phyloP scores from a whole-genome alignment of 257 asterid genomes.

The Linaria vulgaris region DNA sequence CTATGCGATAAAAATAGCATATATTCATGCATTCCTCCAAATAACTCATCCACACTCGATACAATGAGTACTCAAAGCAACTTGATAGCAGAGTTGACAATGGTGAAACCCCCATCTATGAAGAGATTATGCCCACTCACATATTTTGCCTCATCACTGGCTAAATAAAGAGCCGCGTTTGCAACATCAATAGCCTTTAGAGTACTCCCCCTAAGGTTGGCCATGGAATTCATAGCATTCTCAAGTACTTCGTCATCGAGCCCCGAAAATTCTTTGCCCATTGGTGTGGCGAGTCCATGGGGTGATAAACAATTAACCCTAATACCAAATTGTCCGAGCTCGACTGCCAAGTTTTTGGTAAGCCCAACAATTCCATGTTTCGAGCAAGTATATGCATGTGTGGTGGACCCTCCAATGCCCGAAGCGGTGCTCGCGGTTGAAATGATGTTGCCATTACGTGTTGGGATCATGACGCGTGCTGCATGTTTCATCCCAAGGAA shows the following conservation, averaged over 20 bases:
- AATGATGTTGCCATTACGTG: constrained; percentile 41
- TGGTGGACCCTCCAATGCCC: constrained; percentile 28
- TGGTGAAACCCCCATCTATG: neutral
- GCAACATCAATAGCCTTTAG: constrained; percentile 22
- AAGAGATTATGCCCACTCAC: constrained; percentile 2
- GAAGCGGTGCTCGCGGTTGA: constrained; percentile 38
- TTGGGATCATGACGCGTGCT: constrained; percentile 44
- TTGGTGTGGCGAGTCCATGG: constrained; percentile 34
- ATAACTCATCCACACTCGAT: too few relatives aligned
- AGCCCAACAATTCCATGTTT: constrained; percentile 50
- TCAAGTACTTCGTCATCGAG: constrained; percentile 36
- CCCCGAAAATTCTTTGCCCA: constrained; percentile 30
- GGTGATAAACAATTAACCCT: constrained; percentile 63
- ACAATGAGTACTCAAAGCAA: neutral
- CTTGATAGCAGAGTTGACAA: neutral
- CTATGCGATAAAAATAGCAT: too few relatives aligned
- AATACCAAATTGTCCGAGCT: constrained; percentile 21
- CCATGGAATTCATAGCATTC: constrained; percentile 6
- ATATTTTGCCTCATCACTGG: neutral
- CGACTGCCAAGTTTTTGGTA: constrained; percentile 39
- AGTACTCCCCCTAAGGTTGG: constrained; percentile 41
- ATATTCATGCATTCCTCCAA: too few relatives aligned
- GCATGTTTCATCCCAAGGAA: constrained; percentile 53
- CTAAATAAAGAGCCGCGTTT: neutral
- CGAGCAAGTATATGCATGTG: constrained; percentile 44